phyloP scores from a whole-genome alignment of 345 rosid species.

The Pseudoturritis turrita region DNA sequence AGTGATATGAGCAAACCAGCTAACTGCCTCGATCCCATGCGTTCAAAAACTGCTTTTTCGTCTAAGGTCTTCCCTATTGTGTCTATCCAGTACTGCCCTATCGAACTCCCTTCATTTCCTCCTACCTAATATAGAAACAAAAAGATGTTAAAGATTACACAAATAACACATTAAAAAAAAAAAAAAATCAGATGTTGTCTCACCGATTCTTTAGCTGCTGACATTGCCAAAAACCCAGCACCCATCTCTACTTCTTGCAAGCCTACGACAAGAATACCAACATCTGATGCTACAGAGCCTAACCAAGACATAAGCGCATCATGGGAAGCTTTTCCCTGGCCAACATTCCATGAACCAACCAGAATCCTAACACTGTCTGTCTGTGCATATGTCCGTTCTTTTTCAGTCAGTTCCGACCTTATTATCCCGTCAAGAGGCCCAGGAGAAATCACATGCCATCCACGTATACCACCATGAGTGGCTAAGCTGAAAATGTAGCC shows the following conservation, averaged over 20 bases:
- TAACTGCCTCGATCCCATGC: slow-evolving; percentile 96
- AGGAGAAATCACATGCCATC: slow-evolving; percentile 86
- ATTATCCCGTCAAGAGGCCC: slow-evolving; percentile 74
- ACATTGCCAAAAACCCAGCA: slow-evolving; percentile 98
- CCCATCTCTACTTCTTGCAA: slow-evolving; percentile 99
- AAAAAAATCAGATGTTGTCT: slow-evolving; percentile 25
- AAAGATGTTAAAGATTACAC: slow-evolving; percentile 10
- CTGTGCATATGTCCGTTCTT: slow-evolving; percentile 58
- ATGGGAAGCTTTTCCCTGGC: slow-evolving; percentile 90
- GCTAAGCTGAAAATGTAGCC: slow-evolving; percentile 85
- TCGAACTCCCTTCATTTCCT: slow-evolving; percentile 96
- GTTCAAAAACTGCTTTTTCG: slow-evolving; percentile 79
- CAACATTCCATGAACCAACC: slow-evolving; percentile 97
- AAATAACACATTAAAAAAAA: background rate
- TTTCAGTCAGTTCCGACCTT: slow-evolving; percentile 57
- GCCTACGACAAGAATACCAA: slow-evolving; percentile 91
- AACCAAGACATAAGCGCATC: slow-evolving; percentile 87
- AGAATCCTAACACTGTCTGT: slow-evolving; percentile 58
- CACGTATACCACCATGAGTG: slow-evolving; percentile 98
- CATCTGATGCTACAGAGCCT: slow-evolving; percentile 79
- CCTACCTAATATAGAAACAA: slow-evolving; percentile 64
- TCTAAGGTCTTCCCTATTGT: slow-evolving; percentile 83
- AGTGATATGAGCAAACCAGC: slow-evolving; percentile 93
- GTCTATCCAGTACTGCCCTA: slow-evolving; percentile 95
- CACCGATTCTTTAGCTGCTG: slow-evolving; percentile 99